Evolutionary conservation across 495 filamentous ascomycete genomes (phyloP).

Genomic region (Talaromyces stipitatus): DNA sequence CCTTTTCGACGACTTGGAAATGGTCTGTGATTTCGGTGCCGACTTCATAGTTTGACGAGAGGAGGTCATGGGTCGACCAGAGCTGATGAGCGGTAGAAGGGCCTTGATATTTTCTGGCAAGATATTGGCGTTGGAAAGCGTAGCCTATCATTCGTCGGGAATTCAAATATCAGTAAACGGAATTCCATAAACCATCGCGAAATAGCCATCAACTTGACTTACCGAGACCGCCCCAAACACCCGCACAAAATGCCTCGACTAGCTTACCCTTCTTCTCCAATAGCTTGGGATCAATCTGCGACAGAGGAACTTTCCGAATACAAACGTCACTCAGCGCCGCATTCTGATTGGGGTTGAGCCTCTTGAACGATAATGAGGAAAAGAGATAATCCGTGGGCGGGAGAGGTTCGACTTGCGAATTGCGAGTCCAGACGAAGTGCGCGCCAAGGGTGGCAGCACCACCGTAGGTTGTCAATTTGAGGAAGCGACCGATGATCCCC

Average conservation of each 20-base stretch:
- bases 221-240: slow-evolving; percentile 61
- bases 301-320: slow-evolving; percentile 52
- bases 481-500: slow-evolving; percentile 38
- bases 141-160: slow-evolving; percentile 39
- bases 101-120: slow-evolving; percentile 54
- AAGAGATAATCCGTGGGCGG: slow-evolving; percentile 54
- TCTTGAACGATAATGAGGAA: slow-evolving; percentile 43
- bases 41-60: slow-evolving; percentile 45
- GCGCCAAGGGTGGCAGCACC: slow-evolving; percentile 32
- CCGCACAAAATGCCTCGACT: slow-evolving; percentile 55
- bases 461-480: slow-evolving; percentile 35
- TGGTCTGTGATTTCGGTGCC: slow-evolving; percentile 66
- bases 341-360: slow-evolving; percentile 56
- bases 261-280: slow-evolving; percentile 53
- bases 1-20: slow-evolving; percentile 67
- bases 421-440: slow-evolving; percentile 37
- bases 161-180: background rate
- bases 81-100: slow-evolving; percentile 55
- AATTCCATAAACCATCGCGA: background rate
- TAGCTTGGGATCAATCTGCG: slow-evolving; percentile 56
- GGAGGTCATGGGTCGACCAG: slow-evolving; percentile 51
- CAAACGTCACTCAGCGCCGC: slow-evolving; percentile 55
- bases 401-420: slow-evolving; percentile 41
- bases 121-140: slow-evolving; percentile 51
- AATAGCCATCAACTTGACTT: background rate